A percentile compares a stretch with the other conserved stretches of the same genome.
Conservation (phyloP, 2,329 filamentous ascomycete genomes). For the Fusarium papillatum region DNA sequence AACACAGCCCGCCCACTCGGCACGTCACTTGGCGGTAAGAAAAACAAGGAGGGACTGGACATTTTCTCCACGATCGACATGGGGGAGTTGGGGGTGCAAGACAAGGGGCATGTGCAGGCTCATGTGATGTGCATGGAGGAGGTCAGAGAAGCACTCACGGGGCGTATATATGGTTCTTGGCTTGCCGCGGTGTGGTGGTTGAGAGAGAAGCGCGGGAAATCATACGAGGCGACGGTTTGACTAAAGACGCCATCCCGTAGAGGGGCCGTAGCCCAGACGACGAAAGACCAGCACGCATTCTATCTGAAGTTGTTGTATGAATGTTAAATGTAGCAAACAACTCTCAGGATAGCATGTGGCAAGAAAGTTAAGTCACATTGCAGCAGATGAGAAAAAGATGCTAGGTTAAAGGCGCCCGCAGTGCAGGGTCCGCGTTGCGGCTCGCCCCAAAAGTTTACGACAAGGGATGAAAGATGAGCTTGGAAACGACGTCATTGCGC, state of each 20-base stretch:
- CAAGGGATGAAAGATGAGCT: background rate
- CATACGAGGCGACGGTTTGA: constrained; percentile 4
- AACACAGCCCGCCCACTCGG: background rate
- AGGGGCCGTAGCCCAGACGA: constrained; percentile 20
- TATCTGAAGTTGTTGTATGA: background rate
- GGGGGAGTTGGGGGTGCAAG: constrained; percentile 13
- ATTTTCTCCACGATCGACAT: constrained; percentile 39
- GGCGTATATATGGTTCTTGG: constrained; percentile 52
- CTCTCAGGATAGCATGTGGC: background rate
- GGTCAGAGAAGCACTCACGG: constrained; percentile 45
- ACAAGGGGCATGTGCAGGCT: constrained; percentile 9
- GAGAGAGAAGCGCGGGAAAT: constrained; percentile 35
- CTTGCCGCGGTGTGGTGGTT: constrained; percentile 39
- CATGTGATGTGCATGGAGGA: constrained; percentile 5
- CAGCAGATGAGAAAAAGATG: background rate
- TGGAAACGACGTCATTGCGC: background rate
- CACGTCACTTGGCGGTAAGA: constrained; percentile 10
- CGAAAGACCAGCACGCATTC: constrained; percentile 19
- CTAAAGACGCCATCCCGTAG: constrained; percentile 6
- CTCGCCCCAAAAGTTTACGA: background rate
- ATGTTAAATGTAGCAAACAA: background rate
- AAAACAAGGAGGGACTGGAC: constrained; percentile 6
- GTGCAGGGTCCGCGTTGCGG: background rate
- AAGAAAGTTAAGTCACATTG: background rate
- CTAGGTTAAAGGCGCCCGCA: background rate